Conservation (phyloP, 257 asterid species). For the Thymus mandschuricus region DNA sequence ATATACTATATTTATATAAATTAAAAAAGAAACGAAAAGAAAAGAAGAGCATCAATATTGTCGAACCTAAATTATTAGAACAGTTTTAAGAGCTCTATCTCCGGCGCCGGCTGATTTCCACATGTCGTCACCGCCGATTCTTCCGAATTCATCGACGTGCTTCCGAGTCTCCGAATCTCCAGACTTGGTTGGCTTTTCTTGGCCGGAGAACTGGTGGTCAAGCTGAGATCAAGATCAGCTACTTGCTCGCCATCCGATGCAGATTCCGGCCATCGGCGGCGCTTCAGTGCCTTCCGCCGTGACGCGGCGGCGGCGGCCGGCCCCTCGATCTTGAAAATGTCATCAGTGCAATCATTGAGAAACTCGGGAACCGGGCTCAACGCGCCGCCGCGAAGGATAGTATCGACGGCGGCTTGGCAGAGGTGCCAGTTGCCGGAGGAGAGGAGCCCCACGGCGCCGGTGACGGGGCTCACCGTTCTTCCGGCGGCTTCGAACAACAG, state of each 20-base stretch:
- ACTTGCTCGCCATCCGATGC: constrained; percentile 36
- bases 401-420: constrained; percentile 65
- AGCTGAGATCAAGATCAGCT: constrained; percentile 67
- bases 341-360: constrained; percentile 47
- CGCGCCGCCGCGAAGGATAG: constrained; percentile 57
- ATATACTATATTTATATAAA: neutral
- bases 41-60: neutral
- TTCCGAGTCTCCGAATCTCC: constrained; percentile 52
- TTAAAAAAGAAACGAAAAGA: neutral
- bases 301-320: neutral
- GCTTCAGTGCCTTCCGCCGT: constrained; percentile 35
- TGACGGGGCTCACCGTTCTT: constrained; percentile 59
- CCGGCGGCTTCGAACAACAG: constrained; percentile 66
- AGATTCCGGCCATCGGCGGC: constrained; percentile 50
- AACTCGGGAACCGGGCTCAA: constrained; percentile 47
- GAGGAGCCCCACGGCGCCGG: constrained; percentile 59
- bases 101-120: constrained; percentile 42
- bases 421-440: constrained; percentile 61
- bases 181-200: constrained; percentile 25
- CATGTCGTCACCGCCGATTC: constrained; percentile 71
- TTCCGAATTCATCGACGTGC: constrained; percentile 80
- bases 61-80: constrained; percentile 41
- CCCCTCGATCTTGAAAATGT: constrained; percentile 33
- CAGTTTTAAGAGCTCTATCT: constrained; percentile 58
- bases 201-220: constrained; percentile 45